A percentile compares a stretch with the other conserved stretches of the same genome.
Evolutionary conservation across 768 basidiomycete genomes (phyloP).

Genomic region (Gyrodon lividus): DNA sequence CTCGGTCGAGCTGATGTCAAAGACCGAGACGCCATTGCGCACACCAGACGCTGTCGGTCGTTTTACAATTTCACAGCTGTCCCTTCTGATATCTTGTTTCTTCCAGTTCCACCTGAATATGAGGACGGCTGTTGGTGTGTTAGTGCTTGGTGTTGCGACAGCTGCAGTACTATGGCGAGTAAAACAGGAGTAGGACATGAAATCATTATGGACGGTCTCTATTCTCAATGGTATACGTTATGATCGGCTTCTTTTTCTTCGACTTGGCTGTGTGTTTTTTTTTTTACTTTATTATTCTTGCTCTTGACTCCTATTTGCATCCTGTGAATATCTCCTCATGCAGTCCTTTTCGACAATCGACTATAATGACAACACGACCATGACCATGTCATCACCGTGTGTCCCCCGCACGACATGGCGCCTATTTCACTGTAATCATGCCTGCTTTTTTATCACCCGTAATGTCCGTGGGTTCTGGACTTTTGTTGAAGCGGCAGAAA

Average conservation of each 20-base stretch:
- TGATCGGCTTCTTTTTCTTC: slow-evolving; percentile 5
- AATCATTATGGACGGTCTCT: slow-evolving; percentile 13
- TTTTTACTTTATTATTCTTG: slow-evolving; percentile 28
- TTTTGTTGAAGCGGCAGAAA: no score
- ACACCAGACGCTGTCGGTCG: slow-evolving; percentile 29
- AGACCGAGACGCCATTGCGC: slow-evolving; percentile 17
- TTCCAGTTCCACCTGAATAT: slow-evolving; percentile 31
- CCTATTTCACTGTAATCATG: no score
- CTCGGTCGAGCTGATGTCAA: slow-evolving; percentile 12
- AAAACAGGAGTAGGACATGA: slow-evolving; percentile 39
- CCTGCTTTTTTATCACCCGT: no score
- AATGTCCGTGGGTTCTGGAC: no score
- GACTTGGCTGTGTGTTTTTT: slow-evolving; percentile 10
- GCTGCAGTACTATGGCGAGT: slow-evolving; percentile 75
- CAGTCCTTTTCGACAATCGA: slow-evolving; percentile 9
- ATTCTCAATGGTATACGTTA: slow-evolving; percentile 12
- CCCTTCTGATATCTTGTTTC: slow-evolving; percentile 20
- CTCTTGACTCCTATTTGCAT: slow-evolving; percentile 17
- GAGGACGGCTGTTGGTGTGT: slow-evolving; percentile 59
- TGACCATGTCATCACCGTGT: not conserved
- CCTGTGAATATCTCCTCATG: slow-evolving; percentile 27
- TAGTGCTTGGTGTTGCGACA: slow-evolving; percentile 66
- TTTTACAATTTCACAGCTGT: slow-evolving; percentile 16
- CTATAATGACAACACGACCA: slow-evolving; percentile 18
- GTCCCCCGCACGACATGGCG: no score